A percentile compares a stretch with the other conserved stretches of the same genome.
Evolutionary conservation across 2,329 filamentous ascomycete genomes (phyloP).

Genomic region (Penicillium sp.): DNA sequence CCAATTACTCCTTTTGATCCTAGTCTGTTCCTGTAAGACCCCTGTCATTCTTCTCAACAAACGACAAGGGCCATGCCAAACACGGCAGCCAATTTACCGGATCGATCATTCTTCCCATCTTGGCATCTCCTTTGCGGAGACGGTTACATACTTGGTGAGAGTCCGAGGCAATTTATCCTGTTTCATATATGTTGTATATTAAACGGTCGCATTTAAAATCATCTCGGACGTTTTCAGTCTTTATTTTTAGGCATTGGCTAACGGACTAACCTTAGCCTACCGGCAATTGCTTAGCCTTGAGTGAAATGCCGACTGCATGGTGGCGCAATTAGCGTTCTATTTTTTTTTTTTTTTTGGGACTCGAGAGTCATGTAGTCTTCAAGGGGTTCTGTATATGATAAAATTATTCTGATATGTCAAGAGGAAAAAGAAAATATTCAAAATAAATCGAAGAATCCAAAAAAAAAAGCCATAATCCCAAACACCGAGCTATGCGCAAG

Average conservation of each 20-base stretch:
- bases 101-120: neutral
- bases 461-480: conserved; percentile 3
- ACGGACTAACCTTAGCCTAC: conserved; percentile 4
- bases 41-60: neutral
- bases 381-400: conserved; percentile 4
- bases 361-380: neutral
- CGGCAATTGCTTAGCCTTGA: conserved; percentile 6
- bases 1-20: neutral
- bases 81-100: neutral
- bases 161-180: neutral
- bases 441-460: neutral
- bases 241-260: conserved; percentile 3
- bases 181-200: neutral
- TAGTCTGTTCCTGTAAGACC: neutral
- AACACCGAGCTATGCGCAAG: conserved; percentile 19
- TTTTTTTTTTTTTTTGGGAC: neutral
- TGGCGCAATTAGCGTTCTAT: conserved; percentile 5
- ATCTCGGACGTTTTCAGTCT: neutral
- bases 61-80: neutral
- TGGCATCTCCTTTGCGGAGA: neutral
- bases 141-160: neutral
- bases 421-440: neutral
- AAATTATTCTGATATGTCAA: conserved; percentile 4
- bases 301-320: conserved; percentile 4
- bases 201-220: neutral